Evolutionary conservation across 208 protist genomes (phyloP).

Genomic region (Polymyxa betae): DNA sequence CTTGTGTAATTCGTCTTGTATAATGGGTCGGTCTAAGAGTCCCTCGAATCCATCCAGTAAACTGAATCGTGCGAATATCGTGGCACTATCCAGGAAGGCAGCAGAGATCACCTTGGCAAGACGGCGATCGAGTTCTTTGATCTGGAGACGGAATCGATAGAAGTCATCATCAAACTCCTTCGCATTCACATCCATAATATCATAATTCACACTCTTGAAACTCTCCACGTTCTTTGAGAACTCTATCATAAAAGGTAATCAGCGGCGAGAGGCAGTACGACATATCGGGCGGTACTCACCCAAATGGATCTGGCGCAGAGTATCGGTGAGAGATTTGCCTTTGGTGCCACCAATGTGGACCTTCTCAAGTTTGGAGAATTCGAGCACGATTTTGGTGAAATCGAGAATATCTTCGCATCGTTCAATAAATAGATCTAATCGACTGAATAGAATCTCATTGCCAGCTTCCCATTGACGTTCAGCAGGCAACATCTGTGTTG

Average conservation of each 20-base stretch:
- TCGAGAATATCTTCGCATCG: slow-evolving; percentile 92
- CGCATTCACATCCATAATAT: slow-evolving; percentile 90
- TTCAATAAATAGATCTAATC: slow-evolving; percentile 91
- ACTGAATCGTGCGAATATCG: slow-evolving; percentile 89
- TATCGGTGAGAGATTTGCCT: slow-evolving; percentile 79
- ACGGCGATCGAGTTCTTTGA: slow-evolving; percentile 86
- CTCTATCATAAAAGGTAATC: not conserved
- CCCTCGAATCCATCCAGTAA: slow-evolving; percentile 92
- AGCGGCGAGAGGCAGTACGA: not conserved
- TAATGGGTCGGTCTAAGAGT: slow-evolving; percentile 86
- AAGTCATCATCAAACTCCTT: slow-evolving; percentile 89
- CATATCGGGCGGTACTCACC: not conserved
- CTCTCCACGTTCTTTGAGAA: slow-evolving; percentile 63
- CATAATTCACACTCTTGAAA: slow-evolving; percentile 75
- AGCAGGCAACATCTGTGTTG: not conserved
- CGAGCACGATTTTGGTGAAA: slow-evolving; percentile 75
- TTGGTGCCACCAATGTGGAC: slow-evolving; percentile 87
- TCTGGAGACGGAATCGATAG: slow-evolving; percentile 78
- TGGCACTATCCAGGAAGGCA: slow-evolving; percentile 87
- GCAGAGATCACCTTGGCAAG: slow-evolving; percentile 86
- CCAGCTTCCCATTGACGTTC: slow-evolving; percentile 48
- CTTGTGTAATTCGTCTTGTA: slow-evolving; percentile 89
- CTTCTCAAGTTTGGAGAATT: slow-evolving; percentile 90
- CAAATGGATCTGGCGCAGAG: slow-evolving; percentile 58
- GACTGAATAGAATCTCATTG: slow-evolving; percentile 80